Percentiles rank a stretch among this genome's conserved stretches.
Conservation (phyloP, 2,329 filamentous ascomycete genomes). For the Sporothrix phasma region DNA sequence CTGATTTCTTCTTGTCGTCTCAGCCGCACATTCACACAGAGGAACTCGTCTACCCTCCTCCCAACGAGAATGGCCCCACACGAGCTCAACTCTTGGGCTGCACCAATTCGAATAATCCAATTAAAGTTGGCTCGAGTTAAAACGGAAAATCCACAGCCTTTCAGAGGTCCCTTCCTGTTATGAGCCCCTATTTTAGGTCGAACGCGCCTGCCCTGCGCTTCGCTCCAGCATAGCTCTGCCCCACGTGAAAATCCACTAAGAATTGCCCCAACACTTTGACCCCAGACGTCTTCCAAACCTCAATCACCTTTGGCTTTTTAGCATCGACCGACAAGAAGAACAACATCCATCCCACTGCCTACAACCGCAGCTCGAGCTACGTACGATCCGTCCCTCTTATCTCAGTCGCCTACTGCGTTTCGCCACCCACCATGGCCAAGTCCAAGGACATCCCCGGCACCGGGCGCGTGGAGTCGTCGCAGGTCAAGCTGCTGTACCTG, state of each 20-base stretch:
- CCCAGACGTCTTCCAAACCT: neutral
- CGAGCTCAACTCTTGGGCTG: slow-evolving; percentile 13
- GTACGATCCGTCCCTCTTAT: too few species aligned
- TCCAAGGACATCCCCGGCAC: slow-evolving; percentile 10
- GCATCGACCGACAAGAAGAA: too few species aligned
- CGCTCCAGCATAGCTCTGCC: neutral
- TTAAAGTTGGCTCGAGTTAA: neutral
- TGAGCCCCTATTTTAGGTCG: neutral
- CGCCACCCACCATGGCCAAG: neutral
- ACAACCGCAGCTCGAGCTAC: too few species aligned
- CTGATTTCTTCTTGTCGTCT: too few species aligned
- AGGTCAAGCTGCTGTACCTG: slow-evolving; percentile 58
- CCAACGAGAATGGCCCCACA: slow-evolving; percentile 1
- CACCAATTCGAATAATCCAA: neutral
- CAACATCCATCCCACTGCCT: too few species aligned
- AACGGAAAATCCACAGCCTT: neutral
- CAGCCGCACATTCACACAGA: neutral
- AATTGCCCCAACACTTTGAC: neutral
- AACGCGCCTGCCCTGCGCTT: neutral
- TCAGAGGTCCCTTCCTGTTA: neutral
- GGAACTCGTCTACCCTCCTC: neutral
- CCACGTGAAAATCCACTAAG: slow-evolving; percentile 1
- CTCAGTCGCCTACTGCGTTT: too few species aligned
- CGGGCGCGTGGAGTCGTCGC: slow-evolving; percentile 26
- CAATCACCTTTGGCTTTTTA: neutral